These are phyloP conservation scores for Phyllosticta citribraziliensis DNA, from an alignment of 2,329 filamentous ascomycete species.

Conservation along the genomic window DNA sequence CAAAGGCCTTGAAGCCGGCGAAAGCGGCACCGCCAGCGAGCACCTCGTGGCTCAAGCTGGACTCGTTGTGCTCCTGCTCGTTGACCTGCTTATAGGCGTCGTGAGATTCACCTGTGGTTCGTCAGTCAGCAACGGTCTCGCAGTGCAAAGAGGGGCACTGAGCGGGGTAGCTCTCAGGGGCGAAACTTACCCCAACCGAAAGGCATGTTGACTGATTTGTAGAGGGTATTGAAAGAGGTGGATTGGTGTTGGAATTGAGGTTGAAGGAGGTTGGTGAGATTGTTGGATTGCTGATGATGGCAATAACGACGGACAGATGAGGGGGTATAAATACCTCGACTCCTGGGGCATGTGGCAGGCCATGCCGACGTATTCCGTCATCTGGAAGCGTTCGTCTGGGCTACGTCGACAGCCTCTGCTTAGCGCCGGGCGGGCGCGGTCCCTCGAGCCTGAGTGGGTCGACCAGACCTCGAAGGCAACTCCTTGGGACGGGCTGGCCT, in stretches of 20 bases:
- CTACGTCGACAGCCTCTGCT: background rate
- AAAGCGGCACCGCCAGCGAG: conserved; percentile 69
- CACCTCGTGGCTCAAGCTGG: conserved; percentile 61
- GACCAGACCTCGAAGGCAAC: background rate
- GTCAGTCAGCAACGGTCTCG: background rate
- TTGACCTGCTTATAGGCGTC: conserved; percentile 48
- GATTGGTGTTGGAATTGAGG: background rate
- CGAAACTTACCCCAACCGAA: conserved; percentile 34
- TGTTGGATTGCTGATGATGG: conserved; percentile 2
- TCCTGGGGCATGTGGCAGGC: background rate
- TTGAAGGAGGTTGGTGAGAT: background rate
- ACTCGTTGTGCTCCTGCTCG: conserved; percentile 45
- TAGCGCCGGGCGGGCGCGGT: conserved; percentile 4
- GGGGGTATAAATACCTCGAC: conserved; percentile 6
- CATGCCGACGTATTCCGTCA: background rate
- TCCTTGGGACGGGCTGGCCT: background rate
- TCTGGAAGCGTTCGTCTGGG: background rate
- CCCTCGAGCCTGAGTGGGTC: background rate
- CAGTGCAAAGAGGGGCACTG: background rate
- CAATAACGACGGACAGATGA: background rate
- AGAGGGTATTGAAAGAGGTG: background rate
- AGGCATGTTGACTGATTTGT: background rate
- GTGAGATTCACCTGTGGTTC: conserved; percentile 39
- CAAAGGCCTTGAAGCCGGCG: conserved; percentile 69
- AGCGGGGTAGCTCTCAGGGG: background rate